Percentiles rank a stretch among this genome's conserved stretches.
Evolutionary conservation across 768 basidiomycete genomes (phyloP).

Genomic region (Candolleomyces aberdarensis): DNA sequence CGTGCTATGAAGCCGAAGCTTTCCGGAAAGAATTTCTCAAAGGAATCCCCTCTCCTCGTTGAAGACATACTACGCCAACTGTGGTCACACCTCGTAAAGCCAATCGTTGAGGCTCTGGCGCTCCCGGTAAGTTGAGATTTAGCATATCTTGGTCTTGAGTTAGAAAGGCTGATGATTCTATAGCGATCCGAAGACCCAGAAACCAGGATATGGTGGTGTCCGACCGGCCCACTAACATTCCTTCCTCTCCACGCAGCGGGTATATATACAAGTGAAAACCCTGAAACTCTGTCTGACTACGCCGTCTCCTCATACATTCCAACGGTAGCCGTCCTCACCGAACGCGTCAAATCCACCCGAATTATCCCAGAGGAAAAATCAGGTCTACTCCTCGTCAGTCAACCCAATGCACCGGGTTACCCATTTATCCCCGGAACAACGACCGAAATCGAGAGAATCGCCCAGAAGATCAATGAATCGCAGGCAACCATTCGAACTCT

Average conservation of each 20-base stretch:
- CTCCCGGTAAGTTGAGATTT: background rate
- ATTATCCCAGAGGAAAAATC: background rate
- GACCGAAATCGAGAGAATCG: conserved; percentile 6
- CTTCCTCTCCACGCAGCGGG: conserved; percentile 9
- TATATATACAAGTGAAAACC: background rate
- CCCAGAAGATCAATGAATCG: no score
- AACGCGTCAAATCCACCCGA: background rate
- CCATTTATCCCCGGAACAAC: conserved; percentile 10
- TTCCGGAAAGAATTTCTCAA: background rate
- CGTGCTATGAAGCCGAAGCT: background rate
- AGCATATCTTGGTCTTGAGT: background rate
- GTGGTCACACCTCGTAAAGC: background rate
- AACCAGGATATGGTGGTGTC: conserved; percentile 9
- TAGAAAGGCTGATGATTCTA: background rate
- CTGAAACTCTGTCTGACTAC: background rate
- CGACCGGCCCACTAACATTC: conserved; percentile 5
- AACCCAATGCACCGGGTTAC: conserved; percentile 7
- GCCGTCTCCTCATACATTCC: conserved; percentile 14
- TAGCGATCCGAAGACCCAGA: background rate
- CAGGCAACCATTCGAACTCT: background rate
- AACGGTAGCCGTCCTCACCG: conserved; percentile 3
- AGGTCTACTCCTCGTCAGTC: conserved; percentile 2
- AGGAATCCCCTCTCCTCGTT: background rate
- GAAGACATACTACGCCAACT: background rate
- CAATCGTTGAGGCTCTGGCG: conserved; percentile 1